Conservation (phyloP, 768 basidiomycete genomes). For the Austroboletus festivus region DNA sequence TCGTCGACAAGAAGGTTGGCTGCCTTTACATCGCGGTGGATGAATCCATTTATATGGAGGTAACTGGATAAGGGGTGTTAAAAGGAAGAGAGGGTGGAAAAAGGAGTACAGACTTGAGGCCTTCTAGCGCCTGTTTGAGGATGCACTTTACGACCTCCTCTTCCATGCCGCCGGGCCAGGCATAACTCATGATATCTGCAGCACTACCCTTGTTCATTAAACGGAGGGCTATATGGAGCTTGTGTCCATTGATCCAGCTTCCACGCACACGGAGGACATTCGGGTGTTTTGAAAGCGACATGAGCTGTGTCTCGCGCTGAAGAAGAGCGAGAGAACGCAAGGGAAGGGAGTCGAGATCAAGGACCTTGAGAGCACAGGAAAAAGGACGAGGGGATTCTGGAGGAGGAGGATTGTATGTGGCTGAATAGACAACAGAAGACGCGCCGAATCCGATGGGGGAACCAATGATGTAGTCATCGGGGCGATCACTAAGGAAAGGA, state of each 20-base stretch:
- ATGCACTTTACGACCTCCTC: constrained; percentile 87
- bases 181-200: constrained; percentile 79
- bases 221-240: constrained; percentile 81
- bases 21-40: constrained; percentile 93
- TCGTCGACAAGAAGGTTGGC: constrained; percentile 92
- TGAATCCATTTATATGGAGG: constrained; percentile 84
- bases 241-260: constrained; percentile 82
- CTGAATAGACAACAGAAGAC: constrained; percentile 86
- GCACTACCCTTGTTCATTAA: constrained; percentile 89
- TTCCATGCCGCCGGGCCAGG: constrained; percentile 85
- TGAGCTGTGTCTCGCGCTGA: constrained; percentile 83
- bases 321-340: constrained; percentile 68
- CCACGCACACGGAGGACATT: constrained; percentile 90
- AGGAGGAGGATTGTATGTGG: constrained; percentile 53
- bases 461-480: constrained; percentile 72
- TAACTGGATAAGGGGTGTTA: constrained; percentile 47
- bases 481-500: constrained; percentile 49
- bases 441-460: constrained; percentile 86
- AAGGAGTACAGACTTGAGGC: constrained; percentile 65
- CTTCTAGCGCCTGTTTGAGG: constrained; percentile 80
- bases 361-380: constrained; percentile 83
- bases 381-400: constrained; percentile 36
- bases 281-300: constrained; percentile 92
- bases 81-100: neutral
- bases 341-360: constrained; percentile 80